A percentile compares a stretch with the other conserved stretches of the same genome.
These are phyloP conservation scores for Hypericum perforatum DNA, from an alignment of 345 rosid genomes.

Conservation along the genomic window DNA sequence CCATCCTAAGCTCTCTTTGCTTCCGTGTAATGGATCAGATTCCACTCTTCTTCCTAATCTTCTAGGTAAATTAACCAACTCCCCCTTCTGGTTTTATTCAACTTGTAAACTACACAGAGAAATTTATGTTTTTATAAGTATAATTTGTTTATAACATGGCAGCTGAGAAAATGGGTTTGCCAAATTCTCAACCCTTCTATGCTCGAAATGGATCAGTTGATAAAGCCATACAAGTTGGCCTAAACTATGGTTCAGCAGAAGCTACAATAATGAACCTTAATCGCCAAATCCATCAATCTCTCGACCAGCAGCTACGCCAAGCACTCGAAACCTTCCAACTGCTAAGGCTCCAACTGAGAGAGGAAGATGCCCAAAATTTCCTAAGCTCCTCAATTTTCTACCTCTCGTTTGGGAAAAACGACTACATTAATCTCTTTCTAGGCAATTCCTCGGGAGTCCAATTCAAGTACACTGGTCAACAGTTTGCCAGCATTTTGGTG, in stretches of 20 bases:
- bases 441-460: conserved; percentile 30
- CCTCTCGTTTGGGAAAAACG: conserved; percentile 67
- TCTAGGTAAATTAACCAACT: conserved; percentile 28
- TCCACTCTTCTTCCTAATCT: conserved; percentile 43
- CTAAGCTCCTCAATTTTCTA: conserved; percentile 41
- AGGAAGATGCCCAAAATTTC: conserved; percentile 17
- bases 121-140: neutral
- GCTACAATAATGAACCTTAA: conserved; percentile 43
- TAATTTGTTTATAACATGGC: conserved; percentile 12
- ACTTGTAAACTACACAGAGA: neutral
- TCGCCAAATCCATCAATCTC: conserved; percentile 40
- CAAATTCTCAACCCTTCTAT: conserved; percentile 30
- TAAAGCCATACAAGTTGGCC: conserved; percentile 24
- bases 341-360: conserved; percentile 35
- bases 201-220: conserved; percentile 40
- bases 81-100: neutral
- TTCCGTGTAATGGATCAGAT: conserved; percentile 46
- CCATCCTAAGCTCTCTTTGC: conserved; percentile 39
- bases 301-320: conserved; percentile 55
- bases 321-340: conserved; percentile 49
- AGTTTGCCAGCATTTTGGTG: conserved; percentile 38
- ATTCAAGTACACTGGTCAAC: conserved; percentile 32
- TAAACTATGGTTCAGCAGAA: conserved; percentile 49
- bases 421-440: conserved; percentile 45
- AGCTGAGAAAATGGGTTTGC: conserved; percentile 46